phyloP scores from a whole-genome alignment of 1,139 yeast species.

The Scheffersomyces illinoinensis region DNA sequence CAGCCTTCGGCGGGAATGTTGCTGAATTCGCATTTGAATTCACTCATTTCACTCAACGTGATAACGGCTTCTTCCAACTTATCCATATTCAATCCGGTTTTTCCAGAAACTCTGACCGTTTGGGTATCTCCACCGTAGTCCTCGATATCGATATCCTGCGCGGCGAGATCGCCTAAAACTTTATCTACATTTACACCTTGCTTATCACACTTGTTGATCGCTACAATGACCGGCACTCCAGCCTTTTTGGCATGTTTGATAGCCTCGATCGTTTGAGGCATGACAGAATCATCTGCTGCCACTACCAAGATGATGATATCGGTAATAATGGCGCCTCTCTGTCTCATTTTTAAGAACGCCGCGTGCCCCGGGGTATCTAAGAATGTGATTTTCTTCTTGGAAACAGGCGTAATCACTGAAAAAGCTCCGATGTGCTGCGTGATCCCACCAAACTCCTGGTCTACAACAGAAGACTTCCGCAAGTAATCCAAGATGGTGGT shows the following conservation, averaged over 20 bases:
- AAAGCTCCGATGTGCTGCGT: constrained; percentile 99
- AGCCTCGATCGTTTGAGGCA: constrained; percentile 97
- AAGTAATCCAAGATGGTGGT: constrained; percentile 88
- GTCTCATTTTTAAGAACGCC: constrained; percentile 93
- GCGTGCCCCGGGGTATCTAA: constrained; percentile 99
- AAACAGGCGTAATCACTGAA: constrained; percentile 73
- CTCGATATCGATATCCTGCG: constrained; percentile 81
- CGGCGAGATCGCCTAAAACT: constrained; percentile 75
- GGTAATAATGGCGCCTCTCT: constrained; percentile 92
- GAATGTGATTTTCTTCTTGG: constrained; percentile 79
- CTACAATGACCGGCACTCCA: constrained; percentile 85
- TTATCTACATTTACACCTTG: constrained; percentile 70
- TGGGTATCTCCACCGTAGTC: constrained; percentile 96
- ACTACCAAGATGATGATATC: constrained; percentile 91
- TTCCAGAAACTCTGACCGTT: constrained; percentile 83
- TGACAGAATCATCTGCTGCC: constrained; percentile 97
- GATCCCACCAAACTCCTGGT: constrained; percentile 91
- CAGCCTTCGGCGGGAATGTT: constrained; percentile 76
- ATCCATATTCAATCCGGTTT: constrained; percentile 81
- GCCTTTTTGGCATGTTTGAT: constrained; percentile 87
- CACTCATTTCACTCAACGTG: constrained; percentile 80
- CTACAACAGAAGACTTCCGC: constrained; percentile 80
- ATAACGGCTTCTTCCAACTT: constrained; percentile 87
- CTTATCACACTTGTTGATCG: constrained; percentile 89
- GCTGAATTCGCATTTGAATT: constrained; percentile 64